Percentiles rank a stretch among this genome's conserved stretches.
phyloP scores from a whole-genome alignment of 345 rosid species.

The Cardiospermum halicacabum region DNA sequence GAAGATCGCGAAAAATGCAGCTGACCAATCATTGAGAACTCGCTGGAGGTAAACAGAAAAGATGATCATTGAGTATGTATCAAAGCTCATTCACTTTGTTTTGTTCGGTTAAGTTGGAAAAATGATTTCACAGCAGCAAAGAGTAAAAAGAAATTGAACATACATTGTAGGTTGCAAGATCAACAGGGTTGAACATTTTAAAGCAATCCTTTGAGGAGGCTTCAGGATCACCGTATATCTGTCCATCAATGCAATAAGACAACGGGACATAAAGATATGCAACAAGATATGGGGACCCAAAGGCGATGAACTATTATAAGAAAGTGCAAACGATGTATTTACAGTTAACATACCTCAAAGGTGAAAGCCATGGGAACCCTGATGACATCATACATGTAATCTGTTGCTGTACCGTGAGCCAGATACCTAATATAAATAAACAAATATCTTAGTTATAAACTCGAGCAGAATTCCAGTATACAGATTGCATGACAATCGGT shows the following conservation, averaged over 20 bases:
- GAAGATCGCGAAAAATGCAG: constrained; percentile 71
- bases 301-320: constrained; percentile 5
- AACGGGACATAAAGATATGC: no score
- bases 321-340: constrained; percentile 4
- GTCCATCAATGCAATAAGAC: constrained; percentile 20
- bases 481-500: not conserved
- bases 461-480: not conserved
- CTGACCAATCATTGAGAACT: constrained; percentile 88
- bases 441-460: not conserved
- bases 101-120: not conserved
- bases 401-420: constrained; percentile 98
- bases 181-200: constrained; percentile 91
- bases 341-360: constrained; percentile 73
- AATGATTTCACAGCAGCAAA: not conserved
- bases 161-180: constrained; percentile 75
- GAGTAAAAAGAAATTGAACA: not conserved
- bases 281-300: not conserved
- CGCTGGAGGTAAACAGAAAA: constrained; percentile 38
- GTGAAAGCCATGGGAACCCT: constrained; percentile 96
- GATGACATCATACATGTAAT: constrained; percentile 79
- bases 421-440: constrained; percentile 54
- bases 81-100: not conserved
- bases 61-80: not conserved
- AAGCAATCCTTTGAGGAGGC: constrained; percentile 81
- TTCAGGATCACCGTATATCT: constrained; percentile 77